A percentile compares a stretch with the other conserved stretches of the same genome.
These are phyloP conservation scores for Fennellomyces sp. DNA, from an alignment of 371 early-diverging fungal species.

Conservation along the genomic window DNA sequence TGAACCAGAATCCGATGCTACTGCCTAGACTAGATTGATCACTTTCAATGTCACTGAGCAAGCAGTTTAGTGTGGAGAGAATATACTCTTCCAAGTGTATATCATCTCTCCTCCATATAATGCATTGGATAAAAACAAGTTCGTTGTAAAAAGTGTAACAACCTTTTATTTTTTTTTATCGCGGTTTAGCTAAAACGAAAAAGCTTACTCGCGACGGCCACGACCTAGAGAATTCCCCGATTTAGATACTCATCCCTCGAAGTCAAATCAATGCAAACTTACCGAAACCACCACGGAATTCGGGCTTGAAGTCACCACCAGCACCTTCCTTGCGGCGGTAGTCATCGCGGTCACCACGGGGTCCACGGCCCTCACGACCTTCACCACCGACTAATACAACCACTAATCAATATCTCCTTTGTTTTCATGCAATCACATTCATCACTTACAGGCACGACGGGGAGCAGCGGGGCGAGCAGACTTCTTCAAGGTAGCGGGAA, in stretches of 20 bases:
- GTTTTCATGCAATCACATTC: not conserved
- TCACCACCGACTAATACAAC: constrained; percentile 32
- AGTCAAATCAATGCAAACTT: constrained; percentile 12
- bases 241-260: not conserved
- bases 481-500: constrained; percentile 97
- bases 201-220: constrained; percentile 51
- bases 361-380: constrained; percentile 63
- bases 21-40: too few relatives aligned
- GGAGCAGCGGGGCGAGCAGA: constrained; percentile 76
- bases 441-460: constrained; percentile 64
- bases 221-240: constrained; percentile 26
- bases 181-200: not conserved
- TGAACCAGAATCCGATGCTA: too few relatives aligned
- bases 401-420: not conserved
- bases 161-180: not conserved
- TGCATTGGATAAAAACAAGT: too few relatives aligned
- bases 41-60: too few relatives aligned
- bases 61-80: too few relatives aligned
- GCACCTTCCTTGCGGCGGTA: constrained; percentile 96
- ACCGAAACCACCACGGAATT: constrained; percentile 90
- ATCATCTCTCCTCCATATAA: too few relatives aligned
- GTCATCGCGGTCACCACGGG: constrained; percentile 78
- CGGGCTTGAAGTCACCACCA: constrained; percentile 91
- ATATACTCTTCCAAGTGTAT: too few relatives aligned
- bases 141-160: not conserved